These are phyloP conservation scores for Nakazawaea anatomiae DNA, from an alignment of 805 yeast species.

Conservation along the genomic window DNA sequence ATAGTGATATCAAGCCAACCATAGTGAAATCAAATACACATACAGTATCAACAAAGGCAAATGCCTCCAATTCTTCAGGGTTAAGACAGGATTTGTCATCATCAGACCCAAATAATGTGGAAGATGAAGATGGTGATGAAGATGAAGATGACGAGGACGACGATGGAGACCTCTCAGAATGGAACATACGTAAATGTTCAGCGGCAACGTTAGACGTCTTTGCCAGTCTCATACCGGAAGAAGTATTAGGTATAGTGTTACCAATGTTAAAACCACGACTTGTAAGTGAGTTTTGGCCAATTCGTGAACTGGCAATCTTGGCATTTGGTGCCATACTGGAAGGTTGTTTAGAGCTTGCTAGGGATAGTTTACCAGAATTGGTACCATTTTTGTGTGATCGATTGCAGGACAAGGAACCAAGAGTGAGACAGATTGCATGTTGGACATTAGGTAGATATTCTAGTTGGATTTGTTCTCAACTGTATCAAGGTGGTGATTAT, in stretches of 20 bases:
- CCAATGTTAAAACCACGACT: constrained; percentile 74
- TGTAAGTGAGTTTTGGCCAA: constrained; percentile 72
- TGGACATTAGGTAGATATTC: constrained; percentile 92
- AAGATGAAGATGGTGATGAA: constrained; percentile 43
- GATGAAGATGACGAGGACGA: constrained; percentile 73
- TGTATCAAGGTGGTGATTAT: constrained; percentile 53
- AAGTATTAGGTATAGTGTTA: constrained; percentile 59
- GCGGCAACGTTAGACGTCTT: constrained; percentile 89
- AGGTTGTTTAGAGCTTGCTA: constrained; percentile 71
- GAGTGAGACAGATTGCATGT: constrained; percentile 89
- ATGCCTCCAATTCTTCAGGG: neutral
- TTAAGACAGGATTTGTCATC: too few relatives aligned
- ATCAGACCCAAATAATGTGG: too few relatives aligned
- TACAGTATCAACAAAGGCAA: constrained; percentile 20
- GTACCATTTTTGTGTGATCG: constrained; percentile 83
- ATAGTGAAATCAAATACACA: constrained; percentile 54
- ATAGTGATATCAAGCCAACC: constrained; percentile 82
- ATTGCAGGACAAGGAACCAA: constrained; percentile 66
- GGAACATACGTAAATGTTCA: constrained; percentile 91
- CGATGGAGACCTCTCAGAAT: constrained; percentile 61
- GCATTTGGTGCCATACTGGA: constrained; percentile 95
- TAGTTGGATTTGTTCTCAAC: constrained; percentile 72
- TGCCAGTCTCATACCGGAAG: constrained; percentile 61
- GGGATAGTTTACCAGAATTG: constrained; percentile 68
- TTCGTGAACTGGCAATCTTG: constrained; percentile 86